phyloP scores from a whole-genome alignment of 2,329 filamentous ascomycete species.

The Epichloe bromicola region DNA sequence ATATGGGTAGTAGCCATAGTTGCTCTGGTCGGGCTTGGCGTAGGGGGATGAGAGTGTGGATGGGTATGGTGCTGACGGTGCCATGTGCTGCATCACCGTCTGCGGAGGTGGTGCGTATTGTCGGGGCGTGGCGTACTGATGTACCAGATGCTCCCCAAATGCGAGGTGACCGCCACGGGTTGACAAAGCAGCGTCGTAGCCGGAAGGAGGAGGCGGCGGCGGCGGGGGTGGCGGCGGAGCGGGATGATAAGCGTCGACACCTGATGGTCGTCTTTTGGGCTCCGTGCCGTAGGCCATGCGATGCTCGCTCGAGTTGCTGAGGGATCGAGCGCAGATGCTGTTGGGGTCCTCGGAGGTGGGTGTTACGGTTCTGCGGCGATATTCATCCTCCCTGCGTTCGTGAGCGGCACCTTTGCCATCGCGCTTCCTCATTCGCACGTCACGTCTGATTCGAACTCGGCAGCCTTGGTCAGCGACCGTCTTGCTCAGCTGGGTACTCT shows the following conservation, averaged over 20 bases:
- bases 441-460: constrained; percentile 85
- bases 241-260: constrained; percentile 29
- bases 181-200: constrained; percentile 18
- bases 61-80: constrained; percentile 18
- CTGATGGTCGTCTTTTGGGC: constrained; percentile 32
- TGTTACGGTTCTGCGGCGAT: constrained; percentile 26
- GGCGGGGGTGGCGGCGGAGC: constrained; percentile 20
- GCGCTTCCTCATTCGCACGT: constrained; percentile 81
- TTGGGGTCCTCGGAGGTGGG: constrained; percentile 21
- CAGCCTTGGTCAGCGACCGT: constrained; percentile 94
- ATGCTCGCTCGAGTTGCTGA: constrained; percentile 45
- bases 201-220: constrained; percentile 15
- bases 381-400: constrained; percentile 54
- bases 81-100: constrained; percentile 15
- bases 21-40: constrained; percentile 26
- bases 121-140: constrained; percentile 22
- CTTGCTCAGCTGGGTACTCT: constrained; percentile 79
- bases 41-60: constrained; percentile 30
- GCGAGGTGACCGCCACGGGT: constrained; percentile 18
- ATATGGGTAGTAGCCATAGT: constrained; percentile 18
- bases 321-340: constrained; percentile 40
- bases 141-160: constrained; percentile 20
- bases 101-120: constrained; percentile 24
- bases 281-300: constrained; percentile 28
- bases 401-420: constrained; percentile 51